Conservation (phyloP, 768 basidiomycete species). For the Candolleomyces aberdarensis region DNA sequence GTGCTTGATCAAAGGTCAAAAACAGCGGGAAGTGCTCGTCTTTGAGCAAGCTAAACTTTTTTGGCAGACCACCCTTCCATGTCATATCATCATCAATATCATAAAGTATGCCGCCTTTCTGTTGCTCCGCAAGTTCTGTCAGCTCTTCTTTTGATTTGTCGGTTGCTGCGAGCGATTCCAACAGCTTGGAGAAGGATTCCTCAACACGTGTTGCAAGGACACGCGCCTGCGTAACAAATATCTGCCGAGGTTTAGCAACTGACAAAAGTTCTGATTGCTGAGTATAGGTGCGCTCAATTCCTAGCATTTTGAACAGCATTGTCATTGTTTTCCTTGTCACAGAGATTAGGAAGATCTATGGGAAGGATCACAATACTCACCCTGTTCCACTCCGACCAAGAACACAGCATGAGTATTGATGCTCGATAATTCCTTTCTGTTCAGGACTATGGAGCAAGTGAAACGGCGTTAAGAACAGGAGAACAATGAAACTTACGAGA, state of each 20-base stretch:
- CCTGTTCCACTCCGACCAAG: conserved; percentile 73
- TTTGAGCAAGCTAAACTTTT: conserved; percentile 5
- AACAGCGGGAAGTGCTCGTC: conserved; percentile 71
- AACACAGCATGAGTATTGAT: conserved; percentile 57
- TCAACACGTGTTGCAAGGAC: conserved; percentile 66
- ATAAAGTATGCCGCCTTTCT: conserved; percentile 6
- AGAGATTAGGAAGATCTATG: background rate
- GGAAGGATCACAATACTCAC: conserved; percentile 26
- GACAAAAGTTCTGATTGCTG: conserved; percentile 21
- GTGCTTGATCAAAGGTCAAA: conserved; percentile 61
- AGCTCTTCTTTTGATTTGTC: conserved; percentile 9
- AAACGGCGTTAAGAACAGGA: background rate
- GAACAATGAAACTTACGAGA: too few relatives aligned
- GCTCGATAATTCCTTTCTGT: conserved; percentile 54
- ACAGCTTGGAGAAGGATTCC: conserved; percentile 45
- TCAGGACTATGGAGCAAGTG: conserved; percentile 27
- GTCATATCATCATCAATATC: conserved; percentile 8
- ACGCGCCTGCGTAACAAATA: conserved; percentile 71
- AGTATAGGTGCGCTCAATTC: conserved; percentile 56
- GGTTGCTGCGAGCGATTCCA: conserved; percentile 2
- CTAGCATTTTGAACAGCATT: conserved; percentile 74
- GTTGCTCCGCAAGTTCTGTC: too few relatives aligned
- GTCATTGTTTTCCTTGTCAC: conserved; percentile 65
- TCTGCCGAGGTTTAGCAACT: conserved; percentile 52
- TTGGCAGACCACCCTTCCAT: conserved; percentile 6